Evolutionary conservation across 176 grass and related monocot species (phyloP).

Genomic region (Triticum urartu): DNA sequence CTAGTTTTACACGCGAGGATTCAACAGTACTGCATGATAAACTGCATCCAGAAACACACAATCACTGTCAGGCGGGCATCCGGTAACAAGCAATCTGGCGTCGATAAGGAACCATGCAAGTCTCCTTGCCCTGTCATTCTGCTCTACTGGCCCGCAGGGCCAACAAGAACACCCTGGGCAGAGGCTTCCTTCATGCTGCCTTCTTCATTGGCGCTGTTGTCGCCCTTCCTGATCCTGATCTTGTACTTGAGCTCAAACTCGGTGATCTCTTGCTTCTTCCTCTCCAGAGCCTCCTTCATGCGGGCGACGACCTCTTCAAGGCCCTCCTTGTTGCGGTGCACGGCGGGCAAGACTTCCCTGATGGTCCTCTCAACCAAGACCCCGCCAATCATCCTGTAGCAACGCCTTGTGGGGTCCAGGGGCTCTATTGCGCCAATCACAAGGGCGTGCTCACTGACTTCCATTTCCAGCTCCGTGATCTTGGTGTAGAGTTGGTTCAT

Average conservation of each 20-base stretch:
- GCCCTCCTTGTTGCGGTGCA: slow-evolving; percentile 81
- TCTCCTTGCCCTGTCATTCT: neutral
- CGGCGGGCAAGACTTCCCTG: slow-evolving; percentile 70
- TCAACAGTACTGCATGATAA: neutral
- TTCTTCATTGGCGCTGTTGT: slow-evolving; percentile 39
- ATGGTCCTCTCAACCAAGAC: slow-evolving; percentile 86
- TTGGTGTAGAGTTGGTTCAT: slow-evolving; percentile 90
- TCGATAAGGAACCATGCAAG: neutral
- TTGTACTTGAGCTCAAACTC: slow-evolving; percentile 94
- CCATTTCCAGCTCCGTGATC: slow-evolving; percentile 84
- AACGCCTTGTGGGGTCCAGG: slow-evolving; percentile 64
- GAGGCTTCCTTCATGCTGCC: slow-evolving; percentile 60
- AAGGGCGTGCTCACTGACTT: slow-evolving; percentile 78
- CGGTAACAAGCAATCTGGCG: neutral
- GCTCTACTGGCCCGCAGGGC: slow-evolving; percentile 48
- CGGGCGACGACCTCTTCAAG: slow-evolving; percentile 74
- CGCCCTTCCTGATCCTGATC: slow-evolving; percentile 75
- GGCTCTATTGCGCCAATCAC: slow-evolving; percentile 83
- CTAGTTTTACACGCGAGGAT: neutral
- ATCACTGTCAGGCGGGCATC: neutral
- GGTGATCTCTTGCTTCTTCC: slow-evolving; percentile 70
- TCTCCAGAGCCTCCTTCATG: slow-evolving; percentile 80
- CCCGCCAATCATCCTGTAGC: slow-evolving; percentile 84
- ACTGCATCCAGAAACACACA: neutral
- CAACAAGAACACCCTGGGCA: slow-evolving; percentile 86